Evolutionary conservation across 2,329 filamentous ascomycete species (phyloP).

Genomic region (Stachybotrys echinatus): DNA sequence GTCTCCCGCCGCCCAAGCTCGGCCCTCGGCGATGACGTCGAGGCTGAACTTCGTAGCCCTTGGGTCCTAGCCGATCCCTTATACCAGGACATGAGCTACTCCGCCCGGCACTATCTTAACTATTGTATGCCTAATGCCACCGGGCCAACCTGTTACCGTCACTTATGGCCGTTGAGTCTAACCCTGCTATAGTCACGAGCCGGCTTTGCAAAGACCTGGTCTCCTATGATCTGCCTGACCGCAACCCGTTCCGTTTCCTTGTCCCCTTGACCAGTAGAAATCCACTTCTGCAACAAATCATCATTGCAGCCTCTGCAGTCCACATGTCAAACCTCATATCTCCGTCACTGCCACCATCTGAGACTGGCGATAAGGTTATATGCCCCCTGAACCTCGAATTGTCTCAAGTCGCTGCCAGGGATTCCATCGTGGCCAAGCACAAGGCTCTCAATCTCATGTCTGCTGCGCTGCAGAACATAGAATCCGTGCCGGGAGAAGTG

Average conservation of each 20-base stretch:
- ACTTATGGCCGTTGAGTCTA: too few species aligned
- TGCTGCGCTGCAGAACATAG: conserved; percentile 30
- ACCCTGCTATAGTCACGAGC: conserved; percentile 35
- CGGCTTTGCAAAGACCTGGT: conserved; percentile 49
- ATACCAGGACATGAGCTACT: conserved; percentile 49
- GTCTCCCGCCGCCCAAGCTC: conserved; percentile 5
- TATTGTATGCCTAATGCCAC: conserved; percentile 28
- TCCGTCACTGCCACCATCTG: conserved; percentile 18
- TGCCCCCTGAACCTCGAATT: conserved; percentile 10
- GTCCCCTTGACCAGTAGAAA: conserved; percentile 35
- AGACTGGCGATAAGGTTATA: not conserved
- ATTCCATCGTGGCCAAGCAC: conserved; percentile 40
- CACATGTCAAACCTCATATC: conserved; percentile 39
- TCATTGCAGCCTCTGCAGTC: conserved; percentile 42
- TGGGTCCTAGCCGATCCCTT: conserved; percentile 37
- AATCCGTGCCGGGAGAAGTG: conserved; percentile 30
- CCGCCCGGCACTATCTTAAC: conserved; percentile 33
- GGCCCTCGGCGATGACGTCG: not conserved
- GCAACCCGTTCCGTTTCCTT: conserved; percentile 41
- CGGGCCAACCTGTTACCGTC: not conserved
- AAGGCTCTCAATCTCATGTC: conserved; percentile 37
- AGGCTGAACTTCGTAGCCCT: conserved; percentile 17
- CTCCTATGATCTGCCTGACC: conserved; percentile 35
- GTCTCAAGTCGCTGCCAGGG: conserved; percentile 26
- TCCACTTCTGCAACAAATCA: conserved; percentile 38